Evolutionary conservation across 1,139 yeast species (phyloP).

Genomic region (Yamadazyma aaseri): DNA sequence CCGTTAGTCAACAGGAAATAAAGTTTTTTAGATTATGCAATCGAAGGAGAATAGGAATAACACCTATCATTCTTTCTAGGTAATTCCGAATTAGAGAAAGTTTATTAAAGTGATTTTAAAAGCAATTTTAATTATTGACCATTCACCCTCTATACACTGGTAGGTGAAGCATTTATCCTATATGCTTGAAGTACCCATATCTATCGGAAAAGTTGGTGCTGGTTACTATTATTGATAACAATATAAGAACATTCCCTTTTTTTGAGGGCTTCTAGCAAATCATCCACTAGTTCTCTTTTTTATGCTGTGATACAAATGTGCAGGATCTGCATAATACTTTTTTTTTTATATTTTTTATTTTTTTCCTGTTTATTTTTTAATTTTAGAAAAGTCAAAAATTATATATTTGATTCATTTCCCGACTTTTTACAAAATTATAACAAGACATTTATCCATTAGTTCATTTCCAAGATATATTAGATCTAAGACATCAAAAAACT

Average conservation of each 20-base stretch:
- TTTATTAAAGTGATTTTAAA: neutral
- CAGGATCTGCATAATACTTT: neutral
- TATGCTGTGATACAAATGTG: no score
- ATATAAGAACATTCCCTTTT: no score
- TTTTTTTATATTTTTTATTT: constrained; percentile 1
- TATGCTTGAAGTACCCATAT: no score
- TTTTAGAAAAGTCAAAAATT: constrained; percentile 6
- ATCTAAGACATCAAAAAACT: no score
- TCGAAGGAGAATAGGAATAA: constrained; percentile 8
- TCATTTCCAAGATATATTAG: no score
- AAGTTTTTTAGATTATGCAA: constrained; percentile 11
- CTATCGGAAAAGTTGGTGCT: no score
- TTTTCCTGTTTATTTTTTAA: constrained; percentile 2
- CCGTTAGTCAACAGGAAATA: constrained; percentile 1
- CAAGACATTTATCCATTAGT: no score
- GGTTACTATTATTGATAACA: no score
- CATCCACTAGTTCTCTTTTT: no score
- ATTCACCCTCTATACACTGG: no score
- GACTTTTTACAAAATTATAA: neutral
- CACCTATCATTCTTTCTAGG: neutral
- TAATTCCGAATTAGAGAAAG: neutral
- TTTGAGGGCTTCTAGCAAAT: neutral
- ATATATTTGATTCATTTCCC: constrained; percentile 6
- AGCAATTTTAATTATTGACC: no score
- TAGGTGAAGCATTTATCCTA: no score